A percentile compares a stretch with the other conserved stretches of the same genome.
Conservation (phyloP, 176 grass and related monocot species). For the Elymus sibiricus region DNA sequence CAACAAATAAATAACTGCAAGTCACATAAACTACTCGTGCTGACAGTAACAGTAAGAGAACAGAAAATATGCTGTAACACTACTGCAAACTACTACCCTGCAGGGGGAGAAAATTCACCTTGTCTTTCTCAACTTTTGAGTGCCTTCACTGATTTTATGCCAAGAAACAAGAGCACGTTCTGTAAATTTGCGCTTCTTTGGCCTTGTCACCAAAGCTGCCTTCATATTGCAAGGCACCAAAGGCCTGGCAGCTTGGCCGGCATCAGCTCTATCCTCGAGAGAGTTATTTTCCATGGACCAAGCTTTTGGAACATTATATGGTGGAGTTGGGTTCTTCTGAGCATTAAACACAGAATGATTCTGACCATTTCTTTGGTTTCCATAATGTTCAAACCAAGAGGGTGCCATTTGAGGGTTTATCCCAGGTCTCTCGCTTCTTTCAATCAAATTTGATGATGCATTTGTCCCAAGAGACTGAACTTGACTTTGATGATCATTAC, state of each 20-base stretch:
- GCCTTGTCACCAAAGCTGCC: conserved; percentile 29
- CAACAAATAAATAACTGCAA: not conserved
- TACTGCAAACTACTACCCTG: conserved; percentile 11
- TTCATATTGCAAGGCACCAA: conserved; percentile 36
- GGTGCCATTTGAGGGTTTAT: conserved; percentile 92
- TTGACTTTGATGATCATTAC: conserved; percentile 50
- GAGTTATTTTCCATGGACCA: conserved; percentile 56
- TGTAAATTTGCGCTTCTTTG: conserved; percentile 78
- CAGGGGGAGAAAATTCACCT: conserved; percentile 56
- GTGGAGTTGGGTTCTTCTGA: conserved; percentile 41
- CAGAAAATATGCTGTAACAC: not conserved
- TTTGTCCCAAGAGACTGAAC: conserved; percentile 34
- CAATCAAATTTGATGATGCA: conserved; percentile 41
- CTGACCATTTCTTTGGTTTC: conserved; percentile 63
- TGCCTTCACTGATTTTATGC: conserved; percentile 70
- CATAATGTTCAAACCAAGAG: conserved; percentile 82
- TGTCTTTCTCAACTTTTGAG: conserved; percentile 48
- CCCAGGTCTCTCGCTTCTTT: conserved; percentile 49
- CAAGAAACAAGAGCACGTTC: conserved; percentile 50
- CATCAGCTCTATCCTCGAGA: conserved; percentile 56
- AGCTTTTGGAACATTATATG: conserved; percentile 63
- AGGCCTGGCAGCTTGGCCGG: conserved; percentile 43
- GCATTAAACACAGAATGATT: conserved; percentile 45
- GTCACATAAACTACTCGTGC: conserved; percentile 7
- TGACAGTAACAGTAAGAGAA: not conserved